These are phyloP conservation scores for Syzygium aqueum DNA, from an alignment of 345 rosid genomes.

Conservation along the genomic window DNA sequence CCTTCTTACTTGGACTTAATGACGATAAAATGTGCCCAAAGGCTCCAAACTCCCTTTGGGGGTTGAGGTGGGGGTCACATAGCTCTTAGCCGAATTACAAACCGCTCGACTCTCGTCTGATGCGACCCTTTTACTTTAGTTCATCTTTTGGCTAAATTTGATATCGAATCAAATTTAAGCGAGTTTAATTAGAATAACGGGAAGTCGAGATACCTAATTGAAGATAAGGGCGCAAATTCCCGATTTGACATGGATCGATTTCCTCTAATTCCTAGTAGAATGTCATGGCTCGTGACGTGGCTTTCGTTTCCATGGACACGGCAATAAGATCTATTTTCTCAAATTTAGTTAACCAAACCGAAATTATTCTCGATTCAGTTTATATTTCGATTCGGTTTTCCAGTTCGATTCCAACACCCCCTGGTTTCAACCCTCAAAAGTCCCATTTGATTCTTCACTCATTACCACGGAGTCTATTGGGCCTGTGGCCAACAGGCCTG, in stretches of 20 bases:
- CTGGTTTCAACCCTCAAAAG: not conserved
- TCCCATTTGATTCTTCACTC: not conserved
- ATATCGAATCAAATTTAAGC: not conserved
- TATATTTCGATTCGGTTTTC: no score
- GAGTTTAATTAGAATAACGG: not conserved
- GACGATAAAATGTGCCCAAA: not conserved
- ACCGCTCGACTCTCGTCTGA: fast-evolving
- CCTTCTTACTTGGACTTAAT: not conserved
- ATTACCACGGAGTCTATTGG: not conserved
- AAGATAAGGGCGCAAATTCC: not conserved
- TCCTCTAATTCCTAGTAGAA: not conserved
- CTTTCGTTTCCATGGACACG: not conserved
- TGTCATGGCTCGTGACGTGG: not conserved
- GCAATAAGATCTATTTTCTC: not conserved
- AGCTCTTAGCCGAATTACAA: not conserved
- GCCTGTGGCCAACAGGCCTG: not conserved
- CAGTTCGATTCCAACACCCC: no score
- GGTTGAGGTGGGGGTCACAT: no score
- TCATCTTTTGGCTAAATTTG: not conserved
- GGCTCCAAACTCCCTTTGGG: fast-evolving
- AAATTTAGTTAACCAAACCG: no score
- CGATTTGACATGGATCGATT: not conserved
- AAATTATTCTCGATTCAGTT: no score
- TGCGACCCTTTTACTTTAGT: not conserved
- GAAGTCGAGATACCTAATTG: fast-evolving